Evolutionary conservation across 2,329 filamentous ascomycete genomes (phyloP).

Genomic region (Diaporthe aspalathi): DNA sequence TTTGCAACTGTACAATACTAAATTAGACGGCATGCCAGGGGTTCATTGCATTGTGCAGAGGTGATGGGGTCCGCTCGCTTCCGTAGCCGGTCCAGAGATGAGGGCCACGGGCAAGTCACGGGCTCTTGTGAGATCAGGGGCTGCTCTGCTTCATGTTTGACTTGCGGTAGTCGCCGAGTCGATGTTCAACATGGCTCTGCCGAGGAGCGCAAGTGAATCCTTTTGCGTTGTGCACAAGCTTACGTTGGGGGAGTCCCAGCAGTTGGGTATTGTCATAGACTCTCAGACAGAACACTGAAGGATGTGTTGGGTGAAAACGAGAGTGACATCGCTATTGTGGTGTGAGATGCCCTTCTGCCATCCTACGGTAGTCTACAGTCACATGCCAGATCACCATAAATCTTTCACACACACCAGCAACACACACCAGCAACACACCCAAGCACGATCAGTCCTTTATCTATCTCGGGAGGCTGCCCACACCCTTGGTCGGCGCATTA

Average conservation of each 20-base stretch:
- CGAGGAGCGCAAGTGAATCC: background rate
- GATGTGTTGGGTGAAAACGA: background rate
- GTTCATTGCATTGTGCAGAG: background rate
- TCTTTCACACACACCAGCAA: background rate
- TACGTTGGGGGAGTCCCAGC: background rate
- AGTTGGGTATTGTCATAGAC: background rate
- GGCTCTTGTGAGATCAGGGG: background rate
- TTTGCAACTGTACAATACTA: constrained; percentile 68
- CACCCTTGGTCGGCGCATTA: background rate
- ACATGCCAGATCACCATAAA: background rate
- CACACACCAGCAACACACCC: too few species aligned
- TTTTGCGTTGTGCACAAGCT: background rate
- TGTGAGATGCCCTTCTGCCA: background rate
- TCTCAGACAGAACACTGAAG: background rate
- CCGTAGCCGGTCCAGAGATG: background rate
- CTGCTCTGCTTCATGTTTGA: background rate
- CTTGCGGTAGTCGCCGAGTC: background rate
- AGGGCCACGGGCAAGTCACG: background rate
- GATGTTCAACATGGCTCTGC: background rate
- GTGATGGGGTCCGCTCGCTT: background rate
- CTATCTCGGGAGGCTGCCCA: background rate
- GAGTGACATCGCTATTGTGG: background rate
- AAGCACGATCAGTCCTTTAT: background rate
- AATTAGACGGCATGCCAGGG: constrained; percentile 55
- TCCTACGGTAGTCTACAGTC: background rate